Evolutionary conservation across 306 rosid species (phyloP).

Genomic region (Coriaria nepalensis): DNA sequence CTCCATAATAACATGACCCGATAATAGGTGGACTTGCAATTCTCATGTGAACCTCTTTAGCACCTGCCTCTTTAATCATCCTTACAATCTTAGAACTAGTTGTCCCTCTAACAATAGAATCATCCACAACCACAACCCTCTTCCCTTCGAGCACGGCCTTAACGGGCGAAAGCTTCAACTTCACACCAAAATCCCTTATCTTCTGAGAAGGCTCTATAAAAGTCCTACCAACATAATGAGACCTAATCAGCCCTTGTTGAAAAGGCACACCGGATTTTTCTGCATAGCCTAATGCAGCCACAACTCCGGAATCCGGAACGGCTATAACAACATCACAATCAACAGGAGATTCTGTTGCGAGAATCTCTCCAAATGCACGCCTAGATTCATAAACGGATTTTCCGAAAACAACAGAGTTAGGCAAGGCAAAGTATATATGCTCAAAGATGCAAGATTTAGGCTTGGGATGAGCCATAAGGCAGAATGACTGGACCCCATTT

Average conservation of each 20-base stretch:
- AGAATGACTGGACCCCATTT: conserved; percentile 64
- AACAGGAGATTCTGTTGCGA: conserved; percentile 74
- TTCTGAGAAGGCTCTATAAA: conserved; percentile 93
- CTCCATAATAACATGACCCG: conserved; percentile 87
- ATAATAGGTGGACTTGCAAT: conserved; percentile 91
- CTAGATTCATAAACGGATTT: conserved; percentile 79
- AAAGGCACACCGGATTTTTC: conserved; percentile 84
- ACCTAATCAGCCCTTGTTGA: conserved; percentile 86
- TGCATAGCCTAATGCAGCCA: conserved; percentile 94
- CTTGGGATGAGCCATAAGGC: conserved; percentile 74
- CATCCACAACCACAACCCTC: conserved; percentile 94
- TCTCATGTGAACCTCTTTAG: conserved; percentile 96
- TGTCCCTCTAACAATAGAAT: conserved; percentile 90
- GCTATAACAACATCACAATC: conserved; percentile 94
- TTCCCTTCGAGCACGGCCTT: conserved; percentile 85
- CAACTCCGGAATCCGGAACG: conserved; percentile 92
- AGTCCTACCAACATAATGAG: conserved; percentile 95
- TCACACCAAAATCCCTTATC: conserved; percentile 87
- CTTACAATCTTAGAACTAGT: conserved; percentile 88
- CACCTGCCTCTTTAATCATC: conserved; percentile 85
- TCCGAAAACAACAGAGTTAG: conserved; percentile 74
- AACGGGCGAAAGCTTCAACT: conserved; percentile 69
- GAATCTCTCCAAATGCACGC: conserved; percentile 59
- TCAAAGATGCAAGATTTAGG: conserved; percentile 86
- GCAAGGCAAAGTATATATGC: conserved; percentile 86